These are phyloP conservation scores for Chaetoscypha palmicola DNA, from an alignment of 2,329 filamentous ascomycete genomes.

Conservation along the genomic window DNA sequence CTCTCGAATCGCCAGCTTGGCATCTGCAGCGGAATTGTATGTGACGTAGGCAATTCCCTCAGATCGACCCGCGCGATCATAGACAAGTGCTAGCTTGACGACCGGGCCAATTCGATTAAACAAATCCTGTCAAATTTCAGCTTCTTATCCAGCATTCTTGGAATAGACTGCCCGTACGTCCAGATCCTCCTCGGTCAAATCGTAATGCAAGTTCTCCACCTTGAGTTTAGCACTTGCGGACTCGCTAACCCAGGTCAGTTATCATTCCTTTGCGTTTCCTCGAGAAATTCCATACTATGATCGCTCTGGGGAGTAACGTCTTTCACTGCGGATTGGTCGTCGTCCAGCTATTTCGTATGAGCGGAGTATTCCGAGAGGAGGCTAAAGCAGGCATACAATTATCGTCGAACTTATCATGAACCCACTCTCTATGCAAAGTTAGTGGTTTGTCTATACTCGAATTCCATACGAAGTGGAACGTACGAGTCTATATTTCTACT, in stretches of 20 bases:
- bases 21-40: conserved; percentile 65
- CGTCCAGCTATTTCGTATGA: conserved; percentile 25
- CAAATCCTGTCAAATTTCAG: conserved; percentile 53
- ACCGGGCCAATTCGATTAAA: conserved; percentile 74
- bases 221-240: conserved; percentile 62
- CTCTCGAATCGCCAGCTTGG: conserved; percentile 65
- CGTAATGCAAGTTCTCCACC: conserved; percentile 88
- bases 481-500: conserved; percentile 65
- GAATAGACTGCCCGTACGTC: conserved; percentile 46
- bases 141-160: conserved; percentile 7
- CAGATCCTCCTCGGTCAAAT: conserved; percentile 77
- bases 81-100: conserved; percentile 61
- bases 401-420: conserved; percentile 84
- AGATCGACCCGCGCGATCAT: conserved; percentile 83
- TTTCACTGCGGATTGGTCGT: conserved; percentile 21
- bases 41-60: conserved; percentile 80
- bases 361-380: conserved; percentile 9
- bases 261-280: neutral
- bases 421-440: conserved; percentile 65
- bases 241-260: conserved; percentile 33
- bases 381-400: conserved; percentile 40
- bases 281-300: conserved; percentile 20
- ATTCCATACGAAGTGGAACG: conserved; percentile 26
- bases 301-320: conserved; percentile 28
- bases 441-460: neutral